Conservation (phyloP, 768 basidiomycete genomes). For the Pulveroboletus ravenelii region DNA sequence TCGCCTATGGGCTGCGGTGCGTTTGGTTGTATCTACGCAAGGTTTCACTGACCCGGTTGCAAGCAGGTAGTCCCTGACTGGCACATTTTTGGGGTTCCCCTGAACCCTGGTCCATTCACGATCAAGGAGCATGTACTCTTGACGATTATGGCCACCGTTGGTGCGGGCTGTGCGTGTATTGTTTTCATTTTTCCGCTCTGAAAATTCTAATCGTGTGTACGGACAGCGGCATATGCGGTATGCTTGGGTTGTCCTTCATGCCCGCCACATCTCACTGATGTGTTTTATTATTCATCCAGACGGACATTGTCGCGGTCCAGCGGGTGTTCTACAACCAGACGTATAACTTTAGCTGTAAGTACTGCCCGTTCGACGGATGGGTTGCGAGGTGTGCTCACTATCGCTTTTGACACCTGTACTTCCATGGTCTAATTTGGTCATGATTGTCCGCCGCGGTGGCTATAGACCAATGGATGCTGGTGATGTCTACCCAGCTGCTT, state of each 20-base stretch:
- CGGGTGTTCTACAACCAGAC: slow-evolving; percentile 60
- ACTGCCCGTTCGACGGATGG: background rate
- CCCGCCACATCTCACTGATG: background rate
- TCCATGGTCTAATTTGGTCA: too few relatives aligned
- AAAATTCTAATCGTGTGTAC: too few relatives aligned
- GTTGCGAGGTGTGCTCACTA: too few relatives aligned
- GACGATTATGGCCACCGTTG: slow-evolving; percentile 62
- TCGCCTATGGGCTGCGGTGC: slow-evolving; percentile 51
- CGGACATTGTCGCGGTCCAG: slow-evolving; percentile 73
- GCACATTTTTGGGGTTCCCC: slow-evolving; percentile 50
- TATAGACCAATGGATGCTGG: slow-evolving; percentile 55
- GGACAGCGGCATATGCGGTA: slow-evolving; percentile 51
- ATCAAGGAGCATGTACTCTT: slow-evolving; percentile 72
- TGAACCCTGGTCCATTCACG: slow-evolving; percentile 75
- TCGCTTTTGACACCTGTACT: background rate
- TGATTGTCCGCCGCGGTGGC: background rate
- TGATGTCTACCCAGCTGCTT: slow-evolving; percentile 69
- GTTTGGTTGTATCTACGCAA: background rate
- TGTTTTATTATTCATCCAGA: slow-evolving; percentile 26
- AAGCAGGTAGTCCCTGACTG: slow-evolving; percentile 45
- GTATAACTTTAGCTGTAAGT: slow-evolving; percentile 47
- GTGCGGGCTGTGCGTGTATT: slow-evolving; percentile 22
- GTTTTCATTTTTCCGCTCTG: too few relatives aligned
- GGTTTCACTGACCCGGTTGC: background rate
- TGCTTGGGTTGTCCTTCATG: background rate